phyloP scores from a whole-genome alignment of 225 moss, liverwort and hornwort genomes.

The Polytrichum formosum region DNA sequence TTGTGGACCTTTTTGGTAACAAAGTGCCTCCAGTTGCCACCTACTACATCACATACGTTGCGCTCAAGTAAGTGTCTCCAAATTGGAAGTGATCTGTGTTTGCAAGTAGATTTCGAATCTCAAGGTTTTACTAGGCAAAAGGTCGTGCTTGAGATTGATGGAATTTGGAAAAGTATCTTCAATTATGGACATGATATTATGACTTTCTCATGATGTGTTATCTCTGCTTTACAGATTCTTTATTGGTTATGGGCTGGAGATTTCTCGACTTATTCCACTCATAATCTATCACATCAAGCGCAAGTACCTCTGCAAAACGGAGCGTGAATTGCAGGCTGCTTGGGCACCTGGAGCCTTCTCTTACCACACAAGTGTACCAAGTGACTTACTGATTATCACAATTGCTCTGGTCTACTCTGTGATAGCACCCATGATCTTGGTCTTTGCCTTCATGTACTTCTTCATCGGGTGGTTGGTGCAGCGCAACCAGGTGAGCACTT shows the following conservation, averaged over 20 bases:
- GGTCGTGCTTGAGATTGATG: not conserved
- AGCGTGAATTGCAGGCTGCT: slow-evolving; percentile 67
- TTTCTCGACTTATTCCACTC: slow-evolving; percentile 75
- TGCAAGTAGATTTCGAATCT: not conserved
- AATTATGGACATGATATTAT: not conserved
- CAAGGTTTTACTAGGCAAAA: not conserved
- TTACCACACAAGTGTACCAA: slow-evolving; percentile 68
- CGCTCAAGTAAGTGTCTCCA: slow-evolving; percentile 48
- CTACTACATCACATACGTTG: slow-evolving; percentile 57
- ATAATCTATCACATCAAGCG: slow-evolving; percentile 61
- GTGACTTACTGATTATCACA: slow-evolving; percentile 79
- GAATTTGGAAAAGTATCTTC: not conserved
- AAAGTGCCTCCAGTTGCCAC: slow-evolving; percentile 53
- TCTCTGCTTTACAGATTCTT: slow-evolving; percentile 35
- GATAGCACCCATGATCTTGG: slow-evolving; percentile 76
- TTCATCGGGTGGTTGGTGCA: slow-evolving; percentile 76
- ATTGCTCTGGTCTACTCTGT: slow-evolving; percentile 72
- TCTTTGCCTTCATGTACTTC: slow-evolving; percentile 73
- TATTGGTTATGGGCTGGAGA: slow-evolving; percentile 64
- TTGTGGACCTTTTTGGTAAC: slow-evolving; percentile 34
- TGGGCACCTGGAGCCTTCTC: slow-evolving; percentile 79
- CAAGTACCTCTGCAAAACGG: slow-evolving; percentile 64
- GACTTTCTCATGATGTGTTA: not conserved
- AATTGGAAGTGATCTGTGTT: not conserved
- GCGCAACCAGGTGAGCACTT: slow-evolving; percentile 74